Evolutionary conservation across 2,329 filamentous ascomycete species (phyloP), one percentile per base, ranked within the genome.

Genomic region (Sporothrix curviconia): DNA sequence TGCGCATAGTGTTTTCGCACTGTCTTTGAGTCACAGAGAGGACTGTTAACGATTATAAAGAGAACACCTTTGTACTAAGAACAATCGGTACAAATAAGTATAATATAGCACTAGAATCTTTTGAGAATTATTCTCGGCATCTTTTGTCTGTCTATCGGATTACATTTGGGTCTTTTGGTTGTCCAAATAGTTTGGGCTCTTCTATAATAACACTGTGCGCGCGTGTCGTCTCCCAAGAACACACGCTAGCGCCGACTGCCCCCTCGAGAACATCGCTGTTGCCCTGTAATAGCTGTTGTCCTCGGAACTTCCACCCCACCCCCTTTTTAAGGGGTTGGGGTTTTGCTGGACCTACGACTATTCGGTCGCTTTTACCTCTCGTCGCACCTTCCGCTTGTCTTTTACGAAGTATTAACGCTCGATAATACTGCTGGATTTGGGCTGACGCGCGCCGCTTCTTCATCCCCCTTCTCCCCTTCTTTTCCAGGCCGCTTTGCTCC

Each of bases 271-370:
- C 4, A 17, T 15, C 17, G 30, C 46, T 22, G 37, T 36, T 50
- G 47, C 47, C 36, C 19, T 50, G 47, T 37, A n/a, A n/a, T n/a
- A n/a, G n/a, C n/a, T n/a, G n/a, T n/a, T n/a, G n/a, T 39, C 30
- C 47, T 37, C 32, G 32, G 32, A 50, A 34, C 30, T 47, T 37
- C 55, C 55, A 52, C 47, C 39, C 32, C 36, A 44, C 54, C 54
- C 44, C 44, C 39, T 50, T 50, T 49, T 17, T n/a, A 22, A 56
- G 43, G 53, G 34, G 53, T 34, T 49, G 36, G 36, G 24, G 19
- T 30, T 44, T 28, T 25, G 12, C 14, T 24, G 11, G 28, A 32
- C 11, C 28, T 5, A 6, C 11, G 28, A 5, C 28, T 24, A 7
- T 37, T 44, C 32, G 42, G n/a, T 7, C 15, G 15, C 7, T 25